These are phyloP conservation scores for Sphenostylis stenocarpa DNA, from an alignment of 306 rosid species.

Conservation along the genomic window DNA sequence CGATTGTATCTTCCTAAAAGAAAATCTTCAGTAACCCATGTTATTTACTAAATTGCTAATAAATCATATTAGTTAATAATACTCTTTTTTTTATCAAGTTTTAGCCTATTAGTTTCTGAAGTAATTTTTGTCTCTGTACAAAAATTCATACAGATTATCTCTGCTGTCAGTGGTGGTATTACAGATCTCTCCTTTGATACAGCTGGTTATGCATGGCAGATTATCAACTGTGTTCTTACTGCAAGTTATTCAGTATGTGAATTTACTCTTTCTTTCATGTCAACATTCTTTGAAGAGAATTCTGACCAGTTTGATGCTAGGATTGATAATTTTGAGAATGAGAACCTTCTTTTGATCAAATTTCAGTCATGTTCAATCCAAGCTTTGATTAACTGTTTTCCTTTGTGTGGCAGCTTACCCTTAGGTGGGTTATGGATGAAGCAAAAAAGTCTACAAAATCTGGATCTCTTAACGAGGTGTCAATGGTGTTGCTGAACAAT, in stretches of 20 bases:
- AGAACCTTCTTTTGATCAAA: conserved; percentile 7
- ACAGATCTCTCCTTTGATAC: conserved; percentile 80
- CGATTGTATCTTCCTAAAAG: neutral
- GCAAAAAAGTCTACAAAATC: conserved; percentile 74
- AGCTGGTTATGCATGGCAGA: conserved; percentile 83
- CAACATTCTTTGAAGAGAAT: conserved; percentile 4
- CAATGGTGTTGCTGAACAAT: conserved; percentile 96
- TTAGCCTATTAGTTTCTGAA: conserved; percentile 15
- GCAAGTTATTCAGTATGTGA: conserved; percentile 80
- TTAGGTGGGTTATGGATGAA: conserved; percentile 83
- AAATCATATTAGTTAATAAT: neutral
- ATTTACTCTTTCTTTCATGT: neutral
- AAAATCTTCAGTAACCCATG: neutral
- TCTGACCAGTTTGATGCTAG: neutral
- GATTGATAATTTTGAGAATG: conserved; percentile 17
- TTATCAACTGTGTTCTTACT: conserved; percentile 71
- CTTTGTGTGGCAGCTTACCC: conserved; percentile 58
- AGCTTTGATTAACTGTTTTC: conserved; percentile 11
- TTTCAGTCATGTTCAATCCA: neutral
- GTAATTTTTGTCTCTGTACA: conserved; percentile 1
- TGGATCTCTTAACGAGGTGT: conserved; percentile 80
- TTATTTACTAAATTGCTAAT: conserved; percentile 1
- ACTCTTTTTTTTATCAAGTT: conserved; percentile 4
- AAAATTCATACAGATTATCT: conserved; percentile 66
- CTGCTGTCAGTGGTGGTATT: conserved; percentile 76